These are phyloP conservation scores for Ocimum tenuiflorum DNA, from an alignment of 257 asterid genomes.

Conservation along the genomic window DNA sequence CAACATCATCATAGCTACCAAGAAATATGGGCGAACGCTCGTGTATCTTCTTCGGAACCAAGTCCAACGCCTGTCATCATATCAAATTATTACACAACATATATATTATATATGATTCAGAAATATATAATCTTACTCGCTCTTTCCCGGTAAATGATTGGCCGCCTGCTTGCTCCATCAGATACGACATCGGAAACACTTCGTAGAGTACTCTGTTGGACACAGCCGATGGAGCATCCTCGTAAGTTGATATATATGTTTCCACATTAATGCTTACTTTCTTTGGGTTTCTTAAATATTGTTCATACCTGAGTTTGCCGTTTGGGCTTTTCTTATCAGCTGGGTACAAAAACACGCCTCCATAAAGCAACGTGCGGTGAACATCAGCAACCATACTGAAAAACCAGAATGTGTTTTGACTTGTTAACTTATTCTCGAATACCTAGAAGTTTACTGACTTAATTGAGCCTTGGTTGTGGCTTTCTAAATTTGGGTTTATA, in stretches of 20 bases:
- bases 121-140: slow-evolving; percentile 54
- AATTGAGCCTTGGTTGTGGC: too few relatives aligned
- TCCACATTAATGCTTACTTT: too few relatives aligned
- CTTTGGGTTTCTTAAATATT: too few relatives aligned
- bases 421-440: too few relatives aligned
- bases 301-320: slow-evolving; percentile 68
- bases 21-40: slow-evolving; percentile 91
- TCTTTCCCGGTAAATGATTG: slow-evolving; percentile 89
- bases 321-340: slow-evolving; percentile 94
- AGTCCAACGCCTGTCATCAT: slow-evolving; percentile 82
- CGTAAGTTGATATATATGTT: too few relatives aligned
- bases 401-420: background rate
- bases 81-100: too few relatives aligned
- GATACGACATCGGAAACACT: slow-evolving; percentile 93
- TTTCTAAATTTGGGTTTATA: too few relatives aligned
- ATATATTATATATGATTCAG: background rate
- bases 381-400: slow-evolving; percentile 98
- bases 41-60: slow-evolving; percentile 74
- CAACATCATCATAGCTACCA: slow-evolving; percentile 92
- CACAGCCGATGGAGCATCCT: too few relatives aligned
- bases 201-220: slow-evolving; percentile 89
- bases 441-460: too few relatives aligned
- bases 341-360: slow-evolving; percentile 95
- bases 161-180: slow-evolving; percentile 99
- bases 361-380: slow-evolving; percentile 94